Evolutionary conservation across 1,139 yeast species (phyloP).

Genomic region (Taphrina sp.): DNA sequence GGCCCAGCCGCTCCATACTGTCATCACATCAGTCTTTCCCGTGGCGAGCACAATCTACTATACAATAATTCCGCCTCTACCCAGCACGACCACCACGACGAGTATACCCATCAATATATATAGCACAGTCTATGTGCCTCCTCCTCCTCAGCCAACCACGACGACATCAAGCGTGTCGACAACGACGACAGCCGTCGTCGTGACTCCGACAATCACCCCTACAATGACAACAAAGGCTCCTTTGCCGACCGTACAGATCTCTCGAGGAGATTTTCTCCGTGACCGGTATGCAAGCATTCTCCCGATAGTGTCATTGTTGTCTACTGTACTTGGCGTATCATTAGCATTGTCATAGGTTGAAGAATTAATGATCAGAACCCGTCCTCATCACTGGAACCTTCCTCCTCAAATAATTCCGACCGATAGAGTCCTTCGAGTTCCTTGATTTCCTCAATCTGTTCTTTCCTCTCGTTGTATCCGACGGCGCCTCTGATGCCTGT

Average conservation of each 20-base stretch:
- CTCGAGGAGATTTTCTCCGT: too few species aligned
- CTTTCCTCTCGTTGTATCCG: constrained; percentile 24
- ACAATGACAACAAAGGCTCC: too few species aligned
- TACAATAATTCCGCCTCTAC: neutral
- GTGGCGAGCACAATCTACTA: neutral
- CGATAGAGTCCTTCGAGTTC: constrained; percentile 20
- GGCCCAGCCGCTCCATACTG: neutral
- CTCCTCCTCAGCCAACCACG: neutral
- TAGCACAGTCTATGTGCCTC: too few species aligned
- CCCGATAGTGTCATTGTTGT: too few species aligned
- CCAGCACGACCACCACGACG: neutral
- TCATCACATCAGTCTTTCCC: neutral
- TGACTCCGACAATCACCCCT: neutral
- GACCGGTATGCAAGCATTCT: too few species aligned
- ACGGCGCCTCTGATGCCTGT: constrained; percentile 9
- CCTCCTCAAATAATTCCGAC: constrained; percentile 8
- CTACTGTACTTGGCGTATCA: too few species aligned
- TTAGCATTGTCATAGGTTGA: too few species aligned
- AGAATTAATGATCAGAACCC: constrained; percentile 13
- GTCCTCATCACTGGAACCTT: constrained; percentile 18
- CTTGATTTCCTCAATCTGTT: constrained; percentile 3
- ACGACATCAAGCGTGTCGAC: neutral
- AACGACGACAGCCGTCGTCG: neutral
- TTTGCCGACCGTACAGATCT: too few species aligned
- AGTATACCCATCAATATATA: neutral